A percentile compares a stretch with the other conserved stretches of the same genome.
phyloP scores from a whole-genome alignment of 2,329 filamentous ascomycete genomes.

The Arthrobotrys musiformis region DNA sequence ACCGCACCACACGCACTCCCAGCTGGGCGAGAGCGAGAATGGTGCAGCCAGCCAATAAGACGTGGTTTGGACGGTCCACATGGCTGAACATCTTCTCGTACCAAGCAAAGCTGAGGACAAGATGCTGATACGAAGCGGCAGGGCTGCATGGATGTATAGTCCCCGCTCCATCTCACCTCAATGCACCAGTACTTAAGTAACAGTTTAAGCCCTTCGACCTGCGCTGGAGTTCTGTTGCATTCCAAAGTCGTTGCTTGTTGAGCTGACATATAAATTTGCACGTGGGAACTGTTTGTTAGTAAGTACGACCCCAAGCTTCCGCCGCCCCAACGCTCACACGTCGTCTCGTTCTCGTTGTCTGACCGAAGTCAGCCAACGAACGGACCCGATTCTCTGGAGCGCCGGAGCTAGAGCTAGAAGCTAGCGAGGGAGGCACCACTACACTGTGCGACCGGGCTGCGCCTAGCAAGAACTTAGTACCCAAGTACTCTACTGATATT shows the following conservation, averaged over 20 bases:
- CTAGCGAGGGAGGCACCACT: too few relatives aligned
- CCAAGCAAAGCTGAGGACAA: constrained; percentile 32
- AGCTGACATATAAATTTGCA: background rate
- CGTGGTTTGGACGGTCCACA: constrained; percentile 14
- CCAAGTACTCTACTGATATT: background rate
- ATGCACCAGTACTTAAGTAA: constrained; percentile 31
- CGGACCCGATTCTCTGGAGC: too few relatives aligned
- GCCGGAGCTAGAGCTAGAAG: too few relatives aligned
- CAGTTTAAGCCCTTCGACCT: background rate
- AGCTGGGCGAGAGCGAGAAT: background rate
- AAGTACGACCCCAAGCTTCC: background rate
- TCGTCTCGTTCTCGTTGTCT: background rate
- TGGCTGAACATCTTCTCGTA: constrained; percentile 22
- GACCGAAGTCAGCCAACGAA: background rate
- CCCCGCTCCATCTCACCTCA: constrained; percentile 48
- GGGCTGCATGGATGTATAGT: constrained; percentile 36
- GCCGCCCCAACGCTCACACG: too few relatives aligned
- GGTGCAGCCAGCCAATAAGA: constrained; percentile 23
- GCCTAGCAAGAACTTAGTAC: background rate
- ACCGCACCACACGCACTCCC: background rate
- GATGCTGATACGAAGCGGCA: constrained; percentile 19
- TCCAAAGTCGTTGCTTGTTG: background rate
- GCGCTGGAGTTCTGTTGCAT: background rate
- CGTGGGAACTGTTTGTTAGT: background rate
- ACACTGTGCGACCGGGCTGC: background rate